Base-by-base conservation (phyloP, 805 yeast genomes). In the Zygosaccharomyces rouxii region DNA sequence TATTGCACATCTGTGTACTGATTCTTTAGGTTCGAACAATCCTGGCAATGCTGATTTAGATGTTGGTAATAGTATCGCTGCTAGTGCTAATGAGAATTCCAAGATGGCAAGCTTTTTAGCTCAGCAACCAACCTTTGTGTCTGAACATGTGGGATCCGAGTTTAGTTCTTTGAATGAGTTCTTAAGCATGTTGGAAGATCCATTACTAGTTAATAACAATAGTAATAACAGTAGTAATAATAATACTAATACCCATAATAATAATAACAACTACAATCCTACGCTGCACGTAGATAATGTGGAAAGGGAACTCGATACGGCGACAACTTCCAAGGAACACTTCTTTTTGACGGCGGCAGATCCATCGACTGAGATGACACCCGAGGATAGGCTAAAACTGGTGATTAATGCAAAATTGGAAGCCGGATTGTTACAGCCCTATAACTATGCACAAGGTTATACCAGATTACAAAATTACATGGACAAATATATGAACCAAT, bases 261-360 rank as follows among this genome's bases (percentile, higher is more conserved):
- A 30, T n/a, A 30, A 30, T 10, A 28, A 4, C 7, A 28, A 3
- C 40, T 42, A 31, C 30, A 44, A 14, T 14, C 31, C 31, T 22
- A 21, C 31, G 39, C 33, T 35, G 39, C 33, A 33, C 38, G 46
- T 35, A 33, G 38, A 28, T 4, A 29, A 35, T 6, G 22, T 22
- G 21, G 19, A 39, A 22, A 23, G 28, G 6, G 18, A 38, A 14
- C n/a, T 25, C 5, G 44, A 41, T 19, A 23, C 28, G 9, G 66
- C 72, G 1, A 92, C 86, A 48, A 82, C 94, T 2, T 96, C 97
- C 1, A 77, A 89, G 54, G 97, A 90, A 63, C 89, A 89, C 66
- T 92, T 92, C 68, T 90, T 92, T 70, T 70, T 92, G 42, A 92
- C 97, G 0, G 98, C 98, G 0, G 97, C 97, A 0, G 98, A 92